Conservation (phyloP, 1,284 basidiomycete genomes). For the Apiotrichum mycotoxinovorans region DNA sequence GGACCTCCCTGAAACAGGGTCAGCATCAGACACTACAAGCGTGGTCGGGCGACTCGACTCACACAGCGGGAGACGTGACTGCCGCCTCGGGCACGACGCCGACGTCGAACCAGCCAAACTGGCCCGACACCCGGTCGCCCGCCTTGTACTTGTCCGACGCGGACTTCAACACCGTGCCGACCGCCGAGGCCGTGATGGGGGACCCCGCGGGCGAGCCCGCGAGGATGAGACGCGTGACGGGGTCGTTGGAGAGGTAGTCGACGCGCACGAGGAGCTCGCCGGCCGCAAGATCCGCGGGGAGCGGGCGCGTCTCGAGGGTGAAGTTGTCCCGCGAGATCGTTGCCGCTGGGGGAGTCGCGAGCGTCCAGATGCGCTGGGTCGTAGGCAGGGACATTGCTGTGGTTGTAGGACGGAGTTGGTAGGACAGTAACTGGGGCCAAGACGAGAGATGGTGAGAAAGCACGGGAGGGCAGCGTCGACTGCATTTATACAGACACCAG, state of each 20-base stretch:
- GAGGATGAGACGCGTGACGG: conserved; percentile 26
- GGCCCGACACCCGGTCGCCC: conserved; percentile 27
- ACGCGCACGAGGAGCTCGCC: conserved; percentile 31
- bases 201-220: conserved; percentile 18
- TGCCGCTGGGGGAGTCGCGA: conserved; percentile 28
- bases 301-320: conserved; percentile 16
- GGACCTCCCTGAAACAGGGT: not conserved
- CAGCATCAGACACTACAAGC: no score
- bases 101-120: conserved; percentile 35
- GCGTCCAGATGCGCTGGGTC: conserved; percentile 23
- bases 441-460: no score
- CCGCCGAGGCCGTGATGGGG: conserved; percentile 29
- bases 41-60: no score
- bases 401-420: not conserved
- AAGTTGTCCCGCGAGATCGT: conserved; percentile 25
- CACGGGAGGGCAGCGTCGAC: no score
- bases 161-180: conserved; percentile 29
- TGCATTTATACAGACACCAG: no score
- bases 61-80: conserved; percentile 8
- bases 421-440: no score
- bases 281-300: conserved; percentile 27
- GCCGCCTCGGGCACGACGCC: conserved; percentile 20
- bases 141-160: conserved; percentile 26
- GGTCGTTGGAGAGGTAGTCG: conserved; percentile 36
- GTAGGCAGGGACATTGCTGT: conserved; percentile 13